Conservation (phyloP, 2,329 filamentous ascomycete genomes). For the Penicillium frequentans region DNA sequence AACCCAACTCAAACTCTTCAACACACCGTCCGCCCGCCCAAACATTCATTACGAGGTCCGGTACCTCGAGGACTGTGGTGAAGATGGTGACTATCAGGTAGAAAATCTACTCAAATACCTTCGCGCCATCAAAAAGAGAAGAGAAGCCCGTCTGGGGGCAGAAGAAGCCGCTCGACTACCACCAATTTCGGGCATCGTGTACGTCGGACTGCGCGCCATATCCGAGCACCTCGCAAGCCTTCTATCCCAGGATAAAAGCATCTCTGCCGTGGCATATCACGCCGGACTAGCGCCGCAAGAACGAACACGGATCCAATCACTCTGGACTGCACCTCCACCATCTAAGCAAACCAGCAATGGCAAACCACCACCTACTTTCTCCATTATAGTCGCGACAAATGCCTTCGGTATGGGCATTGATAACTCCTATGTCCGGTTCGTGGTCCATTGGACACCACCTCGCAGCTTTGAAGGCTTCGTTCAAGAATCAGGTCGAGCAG, state of each 20-base stretch:
- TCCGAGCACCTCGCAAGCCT: constrained; percentile 42
- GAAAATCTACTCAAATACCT: constrained; percentile 80
- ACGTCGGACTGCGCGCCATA: constrained; percentile 43
- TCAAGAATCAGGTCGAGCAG: constrained; percentile 90
- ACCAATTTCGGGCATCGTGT: constrained; percentile 49
- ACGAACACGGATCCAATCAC: constrained; percentile 58
- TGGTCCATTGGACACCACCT: constrained; percentile 90
- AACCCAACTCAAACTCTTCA: constrained; percentile 68
- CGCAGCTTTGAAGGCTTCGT: constrained; percentile 96
- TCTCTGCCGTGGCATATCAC: constrained; percentile 49
- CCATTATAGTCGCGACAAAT: constrained; percentile 91
- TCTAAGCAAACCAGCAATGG: constrained; percentile 6
- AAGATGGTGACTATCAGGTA: constrained; percentile 62
- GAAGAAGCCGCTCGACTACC: constrained; percentile 22
- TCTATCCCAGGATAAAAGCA: constrained; percentile 33
- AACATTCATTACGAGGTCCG: constrained; percentile 91
- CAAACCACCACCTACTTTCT: constrained; percentile 63
- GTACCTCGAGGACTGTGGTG: constrained; percentile 46
- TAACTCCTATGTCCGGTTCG: constrained; percentile 90
- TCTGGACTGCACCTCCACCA: constrained; percentile 37
- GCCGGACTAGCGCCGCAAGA: constrained; percentile 69
- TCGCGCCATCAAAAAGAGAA: constrained; percentile 67
- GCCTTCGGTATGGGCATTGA: constrained; percentile 99
- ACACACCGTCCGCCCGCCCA: constrained; percentile 77
- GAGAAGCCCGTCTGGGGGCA: constrained; percentile 53